Percentiles rank a stretch among this genome's conserved stretches.
Evolutionary conservation across 225 moss, liverwort and hornwort genomes (phyloP).

Genomic region (Thuidium tamariscinum): DNA sequence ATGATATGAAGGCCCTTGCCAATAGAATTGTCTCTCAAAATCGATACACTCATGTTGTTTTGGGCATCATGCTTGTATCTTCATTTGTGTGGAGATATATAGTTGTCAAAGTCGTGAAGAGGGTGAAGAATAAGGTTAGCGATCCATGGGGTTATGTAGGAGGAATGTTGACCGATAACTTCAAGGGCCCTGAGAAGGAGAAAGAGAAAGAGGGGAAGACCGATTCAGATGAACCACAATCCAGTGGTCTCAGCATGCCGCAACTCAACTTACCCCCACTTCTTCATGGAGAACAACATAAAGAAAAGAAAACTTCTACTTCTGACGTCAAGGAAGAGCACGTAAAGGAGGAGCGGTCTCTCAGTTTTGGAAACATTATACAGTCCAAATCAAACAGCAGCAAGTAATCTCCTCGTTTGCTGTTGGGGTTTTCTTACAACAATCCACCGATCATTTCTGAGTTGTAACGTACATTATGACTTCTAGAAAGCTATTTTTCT

Average conservation of each 20-base stretch:
- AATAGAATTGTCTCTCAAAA: constrained; percentile 41
- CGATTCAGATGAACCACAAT: not conserved
- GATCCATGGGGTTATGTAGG: constrained; percentile 47
- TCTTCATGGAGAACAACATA: not conserved
- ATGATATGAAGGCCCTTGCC: constrained; percentile 11
- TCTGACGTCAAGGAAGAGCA: not conserved
- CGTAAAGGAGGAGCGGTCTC: not conserved
- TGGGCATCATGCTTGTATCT: constrained; percentile 43
- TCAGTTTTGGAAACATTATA: constrained; percentile 7
- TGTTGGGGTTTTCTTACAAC: not conserved
- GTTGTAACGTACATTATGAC: constrained; percentile 17
- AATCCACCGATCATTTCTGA: not conserved
- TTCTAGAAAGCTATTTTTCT: not conserved
- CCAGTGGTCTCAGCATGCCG: constrained; percentile 5
- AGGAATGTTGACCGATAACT: constrained; percentile 33
- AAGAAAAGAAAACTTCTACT: not conserved
- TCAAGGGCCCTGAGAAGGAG: constrained; percentile 12
- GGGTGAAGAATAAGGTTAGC: constrained; percentile 37
- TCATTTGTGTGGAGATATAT: constrained; percentile 43
- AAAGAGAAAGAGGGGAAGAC: not conserved
- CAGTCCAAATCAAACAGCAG: not conserved
- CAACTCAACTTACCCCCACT: constrained; percentile 1
- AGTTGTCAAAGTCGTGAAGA: constrained; percentile 40
- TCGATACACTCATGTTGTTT: constrained; percentile 30
- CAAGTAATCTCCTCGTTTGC: not conserved